These are phyloP conservation scores for Gomphus bonarii DNA, from an alignment of 1,284 basidiomycete genomes.

Conservation along the genomic window DNA sequence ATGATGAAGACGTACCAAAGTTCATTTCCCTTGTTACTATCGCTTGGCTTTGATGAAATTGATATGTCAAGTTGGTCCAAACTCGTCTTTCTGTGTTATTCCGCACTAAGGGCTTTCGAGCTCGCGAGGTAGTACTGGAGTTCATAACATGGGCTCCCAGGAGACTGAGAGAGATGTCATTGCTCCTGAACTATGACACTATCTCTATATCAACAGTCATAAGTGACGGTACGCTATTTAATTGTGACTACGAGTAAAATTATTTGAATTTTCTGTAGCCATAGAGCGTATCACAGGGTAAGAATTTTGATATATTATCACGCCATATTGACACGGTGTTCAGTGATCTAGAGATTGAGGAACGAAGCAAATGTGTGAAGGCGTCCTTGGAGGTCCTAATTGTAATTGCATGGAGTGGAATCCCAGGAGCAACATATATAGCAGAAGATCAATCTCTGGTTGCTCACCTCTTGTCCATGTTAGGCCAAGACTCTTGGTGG, in stretches of 20 bases:
- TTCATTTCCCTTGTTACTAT: background rate
- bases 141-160: background rate
- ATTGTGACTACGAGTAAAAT: background rate
- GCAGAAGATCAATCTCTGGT: background rate
- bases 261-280: background rate
- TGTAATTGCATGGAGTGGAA: background rate
- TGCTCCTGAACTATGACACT: background rate
- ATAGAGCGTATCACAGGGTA: background rate
- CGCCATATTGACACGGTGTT: background rate
- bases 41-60: background rate
- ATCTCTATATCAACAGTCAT: background rate
- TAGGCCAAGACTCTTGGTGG: background rate
- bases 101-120: background rate
- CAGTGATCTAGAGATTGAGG: background rate
- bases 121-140: background rate
- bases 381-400: background rate
- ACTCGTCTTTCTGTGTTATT: background rate
- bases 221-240: background rate
- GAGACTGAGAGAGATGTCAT: background rate
- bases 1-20: background rate
- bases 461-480: background rate
- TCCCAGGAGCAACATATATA: background rate
- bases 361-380: background rate
- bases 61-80: background rate
- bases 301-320: background rate